Evolutionary conservation across 2,329 filamentous ascomycete species (phyloP).

Genomic region (Annulohypoxylon truncatum): DNA sequence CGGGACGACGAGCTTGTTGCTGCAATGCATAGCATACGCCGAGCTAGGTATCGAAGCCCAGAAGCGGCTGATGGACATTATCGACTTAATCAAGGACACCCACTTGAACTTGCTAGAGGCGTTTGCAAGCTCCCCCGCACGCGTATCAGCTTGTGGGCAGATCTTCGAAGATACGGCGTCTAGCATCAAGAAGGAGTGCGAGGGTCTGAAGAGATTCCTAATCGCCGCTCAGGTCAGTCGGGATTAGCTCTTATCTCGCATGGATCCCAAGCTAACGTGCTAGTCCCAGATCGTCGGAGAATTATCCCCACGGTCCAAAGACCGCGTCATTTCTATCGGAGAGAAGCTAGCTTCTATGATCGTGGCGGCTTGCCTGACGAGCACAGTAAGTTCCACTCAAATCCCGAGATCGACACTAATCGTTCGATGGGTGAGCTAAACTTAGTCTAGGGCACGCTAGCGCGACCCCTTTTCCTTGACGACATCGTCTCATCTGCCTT

Average conservation of each 20-base stretch:
- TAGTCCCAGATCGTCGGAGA: slow-evolving; percentile 56
- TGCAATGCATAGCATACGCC: slow-evolving; percentile 50
- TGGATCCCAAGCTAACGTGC: slow-evolving; percentile 17
- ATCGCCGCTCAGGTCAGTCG: slow-evolving; percentile 61
- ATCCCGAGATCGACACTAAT: not conserved
- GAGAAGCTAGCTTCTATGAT: slow-evolving; percentile 50
- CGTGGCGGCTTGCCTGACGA: slow-evolving; percentile 47
- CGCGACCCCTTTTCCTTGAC: slow-evolving; percentile 45
- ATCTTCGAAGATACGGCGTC: slow-evolving; percentile 54
- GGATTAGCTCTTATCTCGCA: not conserved
- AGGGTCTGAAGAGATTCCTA: slow-evolving; percentile 60
- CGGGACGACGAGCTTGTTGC: slow-evolving; percentile 63
- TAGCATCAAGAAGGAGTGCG: slow-evolving; percentile 61
- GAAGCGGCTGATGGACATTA: slow-evolving; percentile 58
- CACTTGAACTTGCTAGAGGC: slow-evolving; percentile 57
- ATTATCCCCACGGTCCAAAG: slow-evolving; percentile 62
- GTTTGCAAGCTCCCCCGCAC: slow-evolving; percentile 35
- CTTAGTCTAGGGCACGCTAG: slow-evolving; percentile 40
- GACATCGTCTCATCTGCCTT: slow-evolving; percentile 46
- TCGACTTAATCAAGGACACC: slow-evolving; percentile 62
- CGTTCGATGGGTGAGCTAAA: slow-evolving; percentile 11
- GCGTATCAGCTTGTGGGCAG: slow-evolving; percentile 39
- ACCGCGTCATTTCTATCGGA: slow-evolving; percentile 61
- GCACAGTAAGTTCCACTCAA: slow-evolving; percentile 40
- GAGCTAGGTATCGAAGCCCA: slow-evolving; percentile 38